phyloP scores from a whole-genome alignment of 306 rosid species.

The Ormosia emarginata region DNA sequence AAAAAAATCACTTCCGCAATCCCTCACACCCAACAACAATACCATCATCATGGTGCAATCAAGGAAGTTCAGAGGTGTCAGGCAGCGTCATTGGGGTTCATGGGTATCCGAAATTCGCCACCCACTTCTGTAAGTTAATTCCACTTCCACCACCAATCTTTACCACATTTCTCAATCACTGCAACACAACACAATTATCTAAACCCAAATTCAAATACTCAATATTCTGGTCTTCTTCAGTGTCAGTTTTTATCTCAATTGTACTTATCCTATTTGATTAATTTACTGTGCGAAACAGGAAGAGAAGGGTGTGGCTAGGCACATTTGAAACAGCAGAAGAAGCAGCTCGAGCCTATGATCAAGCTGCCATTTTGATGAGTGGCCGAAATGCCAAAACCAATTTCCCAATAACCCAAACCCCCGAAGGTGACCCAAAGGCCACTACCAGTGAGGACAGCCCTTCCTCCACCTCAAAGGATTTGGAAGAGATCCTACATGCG shows the following conservation, averaged over 20 bases:
- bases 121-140: slow-evolving; percentile 65
- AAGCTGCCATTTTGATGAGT: slow-evolving; percentile 92
- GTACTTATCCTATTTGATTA: background rate
- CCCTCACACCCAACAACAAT: background rate
- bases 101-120: slow-evolving; percentile 99
- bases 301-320: slow-evolving; percentile 99
- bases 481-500: slow-evolving; percentile 74
- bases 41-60: slow-evolving; percentile 70
- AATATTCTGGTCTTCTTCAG: too few species aligned
- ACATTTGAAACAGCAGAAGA: slow-evolving; percentile 98
- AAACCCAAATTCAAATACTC: too few species aligned
- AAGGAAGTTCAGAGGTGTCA: slow-evolving; percentile 97
- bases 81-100: slow-evolving; percentile 99
- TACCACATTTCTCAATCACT: too few species aligned
- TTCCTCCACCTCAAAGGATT: slow-evolving; percentile 31
- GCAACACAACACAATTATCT: too few species aligned
- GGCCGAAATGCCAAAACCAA: slow-evolving; percentile 95
- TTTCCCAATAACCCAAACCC: slow-evolving; percentile 56
- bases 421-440: slow-evolving; percentile 27
- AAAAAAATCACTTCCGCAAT: background rate
- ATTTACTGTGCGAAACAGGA: slow-evolving; percentile 33
- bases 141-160: background rate
- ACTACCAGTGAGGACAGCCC: background rate
- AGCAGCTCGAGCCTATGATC: slow-evolving; percentile 96
- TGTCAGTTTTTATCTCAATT: too few species aligned